Evolutionary conservation across 176 grass and related monocot genomes (phyloP).

Genomic region (Avena sativa): DNA sequence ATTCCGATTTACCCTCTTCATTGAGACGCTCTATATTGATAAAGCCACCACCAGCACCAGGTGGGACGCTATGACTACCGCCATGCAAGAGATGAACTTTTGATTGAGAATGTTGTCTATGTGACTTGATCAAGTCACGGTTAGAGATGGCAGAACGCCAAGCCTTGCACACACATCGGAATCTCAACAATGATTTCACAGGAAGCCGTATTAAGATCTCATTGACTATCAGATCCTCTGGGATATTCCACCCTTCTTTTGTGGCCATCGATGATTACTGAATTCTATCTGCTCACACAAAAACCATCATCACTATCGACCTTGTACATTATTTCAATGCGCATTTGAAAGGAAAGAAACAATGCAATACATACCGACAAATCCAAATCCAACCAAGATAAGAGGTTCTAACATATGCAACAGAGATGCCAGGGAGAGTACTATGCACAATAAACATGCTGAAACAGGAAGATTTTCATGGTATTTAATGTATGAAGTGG

Average conservation of each 20-base stretch:
- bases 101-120: not conserved
- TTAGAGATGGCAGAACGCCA: not conserved
- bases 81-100: not conserved
- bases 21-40: not conserved
- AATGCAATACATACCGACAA: not conserved
- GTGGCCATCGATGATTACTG: not conserved
- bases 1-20: not conserved
- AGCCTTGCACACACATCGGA: not conserved
- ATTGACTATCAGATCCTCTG: not conserved
- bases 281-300: not conserved
- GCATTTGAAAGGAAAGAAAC: not conserved
- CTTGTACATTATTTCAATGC: not conserved
- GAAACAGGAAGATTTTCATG: too few relatives aligned
- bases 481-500: too few relatives aligned
- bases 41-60: not conserved
- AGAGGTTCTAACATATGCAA: not conserved
- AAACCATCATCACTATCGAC: not conserved
- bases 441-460: too few relatives aligned
- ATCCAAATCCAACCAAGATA: not conserved
- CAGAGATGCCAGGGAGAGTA: not conserved
- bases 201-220: slow-evolving; percentile 4
- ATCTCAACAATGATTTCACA: not conserved
- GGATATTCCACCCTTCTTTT: not conserved
- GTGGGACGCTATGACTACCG: not conserved
- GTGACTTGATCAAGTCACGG: not conserved